Conservation (phyloP, 2,329 filamentous ascomycete genomes). For the Nannizzia gypsea region DNA sequence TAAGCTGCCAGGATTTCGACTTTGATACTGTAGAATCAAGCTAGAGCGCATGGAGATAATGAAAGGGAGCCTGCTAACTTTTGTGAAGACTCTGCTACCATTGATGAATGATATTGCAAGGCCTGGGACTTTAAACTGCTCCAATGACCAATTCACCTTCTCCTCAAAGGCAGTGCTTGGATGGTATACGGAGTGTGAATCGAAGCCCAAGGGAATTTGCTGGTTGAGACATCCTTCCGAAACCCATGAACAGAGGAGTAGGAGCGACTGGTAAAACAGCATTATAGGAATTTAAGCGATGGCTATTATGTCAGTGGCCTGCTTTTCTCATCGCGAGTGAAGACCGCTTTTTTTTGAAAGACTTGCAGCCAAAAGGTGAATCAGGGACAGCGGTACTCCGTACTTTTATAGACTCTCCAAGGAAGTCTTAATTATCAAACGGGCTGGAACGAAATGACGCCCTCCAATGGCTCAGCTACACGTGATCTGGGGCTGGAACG, state of each 20-base stretch:
- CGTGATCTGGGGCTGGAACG: neutral
- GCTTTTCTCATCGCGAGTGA: neutral
- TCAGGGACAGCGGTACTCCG: too few species aligned
- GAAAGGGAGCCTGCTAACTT: conserved; percentile 3
- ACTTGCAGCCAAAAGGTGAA: neutral
- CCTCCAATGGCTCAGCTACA: neutral
- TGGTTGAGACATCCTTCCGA: conserved; percentile 5
- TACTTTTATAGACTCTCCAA: neutral
- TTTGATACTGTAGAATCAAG: neutral
- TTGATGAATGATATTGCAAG: conserved; percentile 7
- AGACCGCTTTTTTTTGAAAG: neutral
- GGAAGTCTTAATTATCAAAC: neutral
- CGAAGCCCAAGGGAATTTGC: neutral
- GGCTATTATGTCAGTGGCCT: too few species aligned
- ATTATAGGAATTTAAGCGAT: neutral
- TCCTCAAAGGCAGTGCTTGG: conserved; percentile 6
- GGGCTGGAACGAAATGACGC: neutral
- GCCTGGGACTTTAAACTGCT: conserved; percentile 8
- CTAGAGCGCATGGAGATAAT: neutral
- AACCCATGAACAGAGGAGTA: conserved; percentile 6
- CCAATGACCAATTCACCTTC: conserved; percentile 8
- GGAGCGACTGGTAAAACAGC: conserved; percentile 7
- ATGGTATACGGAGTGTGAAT: neutral
- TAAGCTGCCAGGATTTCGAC: neutral
- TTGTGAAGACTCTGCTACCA: conserved; percentile 6